phyloP scores from a whole-genome alignment of 73 alveolate genomes.

The Paraurostyla sp. region DNA sequence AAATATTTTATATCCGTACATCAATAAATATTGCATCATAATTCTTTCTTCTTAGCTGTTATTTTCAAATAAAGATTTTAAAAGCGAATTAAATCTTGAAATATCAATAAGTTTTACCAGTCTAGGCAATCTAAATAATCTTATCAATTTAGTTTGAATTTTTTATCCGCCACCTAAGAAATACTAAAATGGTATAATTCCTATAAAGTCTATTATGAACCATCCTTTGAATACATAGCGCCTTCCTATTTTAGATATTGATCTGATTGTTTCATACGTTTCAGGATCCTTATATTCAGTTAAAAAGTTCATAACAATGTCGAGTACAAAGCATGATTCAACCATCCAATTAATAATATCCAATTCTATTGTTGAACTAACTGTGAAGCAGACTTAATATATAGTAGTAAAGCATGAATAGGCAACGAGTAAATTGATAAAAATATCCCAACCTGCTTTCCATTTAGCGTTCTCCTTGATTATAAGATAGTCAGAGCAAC shows the following conservation, averaged over 20 bases:
- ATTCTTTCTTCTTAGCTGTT: constrained; percentile 83
- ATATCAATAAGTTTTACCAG: constrained; percentile 85
- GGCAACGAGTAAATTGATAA: constrained; percentile 61
- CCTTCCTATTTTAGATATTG: constrained; percentile 75
- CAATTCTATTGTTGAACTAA: neutral
- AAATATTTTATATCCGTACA: constrained; percentile 86
- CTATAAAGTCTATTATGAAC: constrained; percentile 62
- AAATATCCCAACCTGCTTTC: constrained; percentile 72
- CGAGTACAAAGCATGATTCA: constrained; percentile 47
- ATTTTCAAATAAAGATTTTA: constrained; percentile 79
- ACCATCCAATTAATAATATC: constrained; percentile 44
- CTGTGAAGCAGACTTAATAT: constrained; percentile 31
- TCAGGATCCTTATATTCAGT: constrained; percentile 87
- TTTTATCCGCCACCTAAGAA: constrained; percentile 41
- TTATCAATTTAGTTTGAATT: constrained; percentile 73
- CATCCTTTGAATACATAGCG: constrained; percentile 74
- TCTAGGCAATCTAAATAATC: constrained; percentile 87
- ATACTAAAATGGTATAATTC: constrained; percentile 58
- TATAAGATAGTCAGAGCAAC: constrained; percentile 9
- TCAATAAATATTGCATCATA: constrained; percentile 76
- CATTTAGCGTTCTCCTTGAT: constrained; percentile 54
- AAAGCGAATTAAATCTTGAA: constrained; percentile 82
- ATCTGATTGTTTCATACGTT: constrained; percentile 80
- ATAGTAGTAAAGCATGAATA: constrained; percentile 66
- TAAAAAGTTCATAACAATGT: constrained; percentile 68